These are phyloP conservation scores for Giardia muris DNA, from an alignment of 208 protist species.

Conservation along the genomic window DNA sequence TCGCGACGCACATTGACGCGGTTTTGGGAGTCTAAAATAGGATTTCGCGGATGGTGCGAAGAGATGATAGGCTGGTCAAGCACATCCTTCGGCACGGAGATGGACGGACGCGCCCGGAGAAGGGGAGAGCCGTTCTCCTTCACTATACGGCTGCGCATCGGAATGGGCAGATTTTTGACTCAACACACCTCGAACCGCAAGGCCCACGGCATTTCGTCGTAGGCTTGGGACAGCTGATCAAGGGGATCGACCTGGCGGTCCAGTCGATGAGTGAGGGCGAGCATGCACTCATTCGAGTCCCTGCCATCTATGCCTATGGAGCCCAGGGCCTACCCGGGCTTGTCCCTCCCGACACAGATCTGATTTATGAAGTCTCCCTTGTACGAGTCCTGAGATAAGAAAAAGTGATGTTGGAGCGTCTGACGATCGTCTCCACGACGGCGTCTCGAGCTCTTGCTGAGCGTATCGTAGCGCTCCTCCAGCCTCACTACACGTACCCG, in stretches of 20 bases:
- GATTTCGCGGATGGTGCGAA: too few relatives aligned
- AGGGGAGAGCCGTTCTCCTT: neutral
- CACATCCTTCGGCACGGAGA: neutral
- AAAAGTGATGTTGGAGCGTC: too few relatives aligned
- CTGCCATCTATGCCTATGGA: slow-evolving; percentile 35
- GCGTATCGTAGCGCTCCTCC: neutral
- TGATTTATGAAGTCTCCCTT: slow-evolving; percentile 35
- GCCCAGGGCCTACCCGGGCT: neutral
- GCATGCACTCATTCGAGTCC: slow-evolving; percentile 28
- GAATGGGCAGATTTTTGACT: slow-evolving; percentile 32
- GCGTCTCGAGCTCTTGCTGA: neutral
- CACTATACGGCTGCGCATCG: neutral
- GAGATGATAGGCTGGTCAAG: neutral
- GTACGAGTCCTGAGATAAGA: slow-evolving; percentile 17
- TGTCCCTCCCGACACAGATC: slow-evolving; percentile 33
- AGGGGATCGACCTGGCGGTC: slow-evolving; percentile 35
- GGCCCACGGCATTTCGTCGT: slow-evolving; percentile 31
- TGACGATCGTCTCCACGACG: neutral
- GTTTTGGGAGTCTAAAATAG: too few relatives aligned
- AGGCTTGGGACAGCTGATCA: slow-evolving; percentile 21
- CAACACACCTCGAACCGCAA: neutral
- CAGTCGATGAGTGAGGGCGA: slow-evolving; percentile 31
- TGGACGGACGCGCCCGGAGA: neutral
- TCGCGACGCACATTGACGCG: neutral
- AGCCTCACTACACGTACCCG: neutral